A percentile compares a stretch with the other conserved stretches of the same genome.
phyloP scores from a whole-genome alignment of 2,329 filamentous ascomycete genomes.

The Huntiella omanensis region DNA sequence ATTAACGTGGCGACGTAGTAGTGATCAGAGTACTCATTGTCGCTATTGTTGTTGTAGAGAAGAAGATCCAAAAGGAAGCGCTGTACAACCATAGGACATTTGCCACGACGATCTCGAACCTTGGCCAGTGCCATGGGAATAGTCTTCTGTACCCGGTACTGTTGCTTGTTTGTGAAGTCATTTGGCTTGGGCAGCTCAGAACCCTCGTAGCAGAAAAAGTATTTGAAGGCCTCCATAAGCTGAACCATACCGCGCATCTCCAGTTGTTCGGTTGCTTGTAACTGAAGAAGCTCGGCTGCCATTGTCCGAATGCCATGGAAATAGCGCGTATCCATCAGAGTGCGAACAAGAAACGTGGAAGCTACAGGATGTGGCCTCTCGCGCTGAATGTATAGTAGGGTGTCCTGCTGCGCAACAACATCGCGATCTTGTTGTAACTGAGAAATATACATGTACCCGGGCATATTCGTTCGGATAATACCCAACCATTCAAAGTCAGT shows the following conservation, averaged over 20 bases:
- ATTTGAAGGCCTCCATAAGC: slow-evolving; percentile 67
- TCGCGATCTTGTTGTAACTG: slow-evolving; percentile 95
- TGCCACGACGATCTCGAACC: slow-evolving; percentile 52
- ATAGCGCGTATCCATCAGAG: slow-evolving; percentile 78
- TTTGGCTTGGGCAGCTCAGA: slow-evolving; percentile 70
- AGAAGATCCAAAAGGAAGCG: slow-evolving; percentile 77
- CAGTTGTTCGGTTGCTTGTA: slow-evolving; percentile 47
- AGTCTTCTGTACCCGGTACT: slow-evolving; percentile 68
- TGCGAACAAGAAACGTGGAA: slow-evolving; percentile 75
- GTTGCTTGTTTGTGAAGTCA: slow-evolving; percentile 71
- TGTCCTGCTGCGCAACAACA: slow-evolving; percentile 68
- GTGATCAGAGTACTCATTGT: slow-evolving; percentile 76
- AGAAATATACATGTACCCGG: slow-evolving; percentile 93
- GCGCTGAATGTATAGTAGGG: slow-evolving; percentile 54
- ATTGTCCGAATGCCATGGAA: slow-evolving; percentile 82
- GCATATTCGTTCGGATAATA: slow-evolving; percentile 62
- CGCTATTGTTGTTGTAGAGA: slow-evolving; percentile 84
- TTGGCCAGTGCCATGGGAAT: slow-evolving; percentile 66
- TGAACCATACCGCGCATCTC: slow-evolving; percentile 69
- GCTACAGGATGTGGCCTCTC: slow-evolving; percentile 58
- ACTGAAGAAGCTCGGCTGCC: slow-evolving; percentile 61
- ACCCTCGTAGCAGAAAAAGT: slow-evolving; percentile 69
- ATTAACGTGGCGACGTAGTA: slow-evolving; percentile 75
- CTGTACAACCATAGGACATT: slow-evolving; percentile 61
- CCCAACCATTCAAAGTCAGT: slow-evolving; percentile 98